Base-by-base conservation (phyloP, 2,329 filamentous ascomycete species). In the Cladophialophora chaetospira region DNA sequence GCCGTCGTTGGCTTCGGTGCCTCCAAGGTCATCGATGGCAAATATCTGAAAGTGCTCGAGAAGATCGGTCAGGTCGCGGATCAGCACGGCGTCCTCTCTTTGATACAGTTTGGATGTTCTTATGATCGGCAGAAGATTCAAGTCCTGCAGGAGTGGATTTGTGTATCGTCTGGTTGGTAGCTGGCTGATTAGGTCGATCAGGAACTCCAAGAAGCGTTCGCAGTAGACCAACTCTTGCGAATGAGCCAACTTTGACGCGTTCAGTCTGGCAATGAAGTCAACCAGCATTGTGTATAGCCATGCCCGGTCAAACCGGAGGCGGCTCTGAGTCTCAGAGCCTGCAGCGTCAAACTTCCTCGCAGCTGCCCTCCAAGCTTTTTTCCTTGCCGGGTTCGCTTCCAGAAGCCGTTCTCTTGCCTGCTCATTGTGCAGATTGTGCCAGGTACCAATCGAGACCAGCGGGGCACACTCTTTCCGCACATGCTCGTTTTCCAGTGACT, bases 401-500 rank as follows among this genome's bases (percentile, higher is more conserved):
- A 99, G 80, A 53, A 86, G 83, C 29, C 78, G 77, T 53, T 96
- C 89, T 64, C 91, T 84, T 61, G 86, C 83, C 57, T 82, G 80
- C 29, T 95, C 91, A 55, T 83, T 88, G 26, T 89, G 88, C 33
- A 99, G 76, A 69, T 96, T 95, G 68, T 97, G 90, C 94, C 94
- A 99, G 66, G 94, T 91, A 1, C 89, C 88, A 66, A 99, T 96
- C 10, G 91, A 94, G 17, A 99, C 93, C 49, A 99, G 78, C 1
- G 95, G 91, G 5, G 93, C 94, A 73, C 94, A 97, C 77, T 99
- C 94, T 72, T 97, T 97, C 61, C 94, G 87, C 47, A 99, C 89
- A 54, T 96, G 83, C 33, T 84, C 83, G 69, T 86, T 92, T 71
- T 99, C 95, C 28, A 99, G 80, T 44, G 91, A 97, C 72, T 97